Conservation (phyloP, 192 early-diverging fungal genomes). For the Gryganskiella cystojenkinii region DNA sequence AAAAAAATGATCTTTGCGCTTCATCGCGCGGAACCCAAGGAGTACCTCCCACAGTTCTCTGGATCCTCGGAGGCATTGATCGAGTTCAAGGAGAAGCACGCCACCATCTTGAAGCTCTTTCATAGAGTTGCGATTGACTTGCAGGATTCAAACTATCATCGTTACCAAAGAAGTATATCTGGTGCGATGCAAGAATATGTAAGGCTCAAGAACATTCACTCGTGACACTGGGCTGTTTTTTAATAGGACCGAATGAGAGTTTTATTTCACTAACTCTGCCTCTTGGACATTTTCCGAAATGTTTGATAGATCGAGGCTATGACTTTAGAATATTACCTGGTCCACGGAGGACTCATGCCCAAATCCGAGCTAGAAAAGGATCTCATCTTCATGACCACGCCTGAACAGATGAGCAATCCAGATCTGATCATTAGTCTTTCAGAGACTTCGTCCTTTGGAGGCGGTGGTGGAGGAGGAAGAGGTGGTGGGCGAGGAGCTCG, state of each 20-base stretch:
- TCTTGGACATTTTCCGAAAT: too few relatives aligned
- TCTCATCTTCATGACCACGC: constrained; percentile 29
- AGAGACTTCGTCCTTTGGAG: constrained; percentile 15
- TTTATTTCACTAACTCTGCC: too few relatives aligned
- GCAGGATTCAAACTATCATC: constrained; percentile 43
- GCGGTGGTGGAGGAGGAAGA: constrained; percentile 8
- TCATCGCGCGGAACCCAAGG: constrained; percentile 46
- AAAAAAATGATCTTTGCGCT: constrained; percentile 53
- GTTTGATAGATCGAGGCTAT: constrained; percentile 41
- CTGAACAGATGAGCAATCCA: constrained; percentile 17
- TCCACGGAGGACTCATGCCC: constrained; percentile 42
- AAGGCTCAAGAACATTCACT: too few relatives aligned
- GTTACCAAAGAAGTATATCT: constrained; percentile 43
- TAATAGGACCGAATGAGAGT: too few relatives aligned
- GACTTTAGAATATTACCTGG: constrained; percentile 47
- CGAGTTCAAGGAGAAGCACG: constrained; percentile 44
- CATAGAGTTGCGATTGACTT: constrained; percentile 38
- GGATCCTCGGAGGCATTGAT: constrained; percentile 18
- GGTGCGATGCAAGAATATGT: constrained; percentile 53
- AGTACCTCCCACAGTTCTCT: constrained; percentile 30
- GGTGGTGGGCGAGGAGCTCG: constrained; percentile 12
- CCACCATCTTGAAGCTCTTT: constrained; percentile 42
- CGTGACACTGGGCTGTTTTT: too few relatives aligned
- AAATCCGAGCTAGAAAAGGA: constrained; percentile 34
- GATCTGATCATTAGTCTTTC: constrained; percentile 39